These are phyloP conservation scores for Penicillium alfredii DNA, from an alignment of 495 filamentous ascomycete species.

Conservation along the genomic window DNA sequence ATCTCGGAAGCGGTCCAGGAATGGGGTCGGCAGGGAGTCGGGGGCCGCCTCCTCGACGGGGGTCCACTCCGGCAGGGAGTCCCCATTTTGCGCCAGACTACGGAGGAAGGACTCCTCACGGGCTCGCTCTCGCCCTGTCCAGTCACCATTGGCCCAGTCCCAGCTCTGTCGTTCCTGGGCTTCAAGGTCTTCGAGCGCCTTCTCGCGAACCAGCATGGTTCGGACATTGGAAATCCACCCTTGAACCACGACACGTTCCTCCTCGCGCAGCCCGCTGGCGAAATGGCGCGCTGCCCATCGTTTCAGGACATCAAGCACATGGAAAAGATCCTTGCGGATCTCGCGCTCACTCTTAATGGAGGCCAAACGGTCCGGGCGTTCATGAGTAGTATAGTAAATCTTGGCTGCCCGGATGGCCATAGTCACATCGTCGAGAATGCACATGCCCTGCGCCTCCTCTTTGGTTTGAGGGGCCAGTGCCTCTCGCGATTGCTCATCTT, in stretches of 20 bases:
- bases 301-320: conserved; percentile 83
- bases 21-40: conserved; percentile 59
- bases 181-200: conserved; percentile 68
- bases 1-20: conserved; percentile 67
- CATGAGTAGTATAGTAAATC: conserved; percentile 87
- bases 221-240: conserved; percentile 73
- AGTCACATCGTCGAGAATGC: conserved; percentile 86
- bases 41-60: conserved; percentile 43
- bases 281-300: conserved; percentile 86
- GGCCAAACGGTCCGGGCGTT: conserved; percentile 74
- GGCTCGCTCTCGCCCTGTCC: conserved; percentile 69
- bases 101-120: conserved; percentile 80
- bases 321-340: conserved; percentile 74
- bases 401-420: conserved; percentile 91
- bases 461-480: conserved; percentile 50
- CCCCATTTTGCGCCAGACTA: conserved; percentile 45
- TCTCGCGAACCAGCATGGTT: conserved; percentile 66
- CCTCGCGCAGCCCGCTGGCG: conserved; percentile 66
- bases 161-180: conserved; percentile 63
- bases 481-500: conserved; percentile 30
- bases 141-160: conserved; percentile 73
- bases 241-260: conserved; percentile 66
- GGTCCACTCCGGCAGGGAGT: conserved; percentile 64
- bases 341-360: conserved; percentile 76
- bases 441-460: conserved; percentile 84